These are phyloP conservation scores for Cicer cuneatum DNA, from an alignment of 306 rosid species.

Conservation along the genomic window DNA sequence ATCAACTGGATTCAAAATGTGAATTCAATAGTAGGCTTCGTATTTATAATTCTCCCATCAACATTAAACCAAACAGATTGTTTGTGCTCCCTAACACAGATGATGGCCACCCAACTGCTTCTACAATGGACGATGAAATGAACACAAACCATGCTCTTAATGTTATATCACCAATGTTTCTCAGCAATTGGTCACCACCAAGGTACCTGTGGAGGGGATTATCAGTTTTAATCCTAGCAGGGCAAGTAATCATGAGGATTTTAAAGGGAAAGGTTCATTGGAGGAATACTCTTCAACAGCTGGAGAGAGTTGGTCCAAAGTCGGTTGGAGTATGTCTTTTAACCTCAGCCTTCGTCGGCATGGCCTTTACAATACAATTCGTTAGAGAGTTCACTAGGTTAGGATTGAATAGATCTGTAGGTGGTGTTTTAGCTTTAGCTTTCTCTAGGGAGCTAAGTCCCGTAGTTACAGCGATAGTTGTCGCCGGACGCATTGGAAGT, in stretches of 20 bases:
- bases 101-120: constrained; percentile 66
- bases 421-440: constrained; percentile 96
- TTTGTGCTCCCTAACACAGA: constrained; percentile 55
- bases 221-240: constrained; percentile 73
- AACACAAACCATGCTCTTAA: constrained; percentile 65
- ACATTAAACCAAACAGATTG: constrained; percentile 50
- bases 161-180: constrained; percentile 44
- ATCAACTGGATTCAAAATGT: constrained; percentile 45
- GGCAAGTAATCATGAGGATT: constrained; percentile 79
- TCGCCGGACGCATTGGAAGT: constrained; percentile 95
- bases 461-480: constrained; percentile 86
- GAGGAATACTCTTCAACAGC: constrained; percentile 89
- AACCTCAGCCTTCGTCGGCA: constrained; percentile 94
- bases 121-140: constrained; percentile 51
- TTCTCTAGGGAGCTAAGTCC: constrained; percentile 98
- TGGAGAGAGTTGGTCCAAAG: constrained; percentile 92
- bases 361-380: constrained; percentile 95
- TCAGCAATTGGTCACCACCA: constrained; percentile 87
- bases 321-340: constrained; percentile 94
- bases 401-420: constrained; percentile 90
- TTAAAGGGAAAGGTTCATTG: constrained; percentile 82
- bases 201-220: constrained; percentile 89
- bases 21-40: constrained; percentile 47
- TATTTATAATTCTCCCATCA: constrained; percentile 29
- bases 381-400: constrained; percentile 93